Evolutionary conservation across 495 filamentous ascomycete genomes (phyloP), one percentile per base, ranked within the genome.

Genomic region (Xylaria bambusicola): DNA sequence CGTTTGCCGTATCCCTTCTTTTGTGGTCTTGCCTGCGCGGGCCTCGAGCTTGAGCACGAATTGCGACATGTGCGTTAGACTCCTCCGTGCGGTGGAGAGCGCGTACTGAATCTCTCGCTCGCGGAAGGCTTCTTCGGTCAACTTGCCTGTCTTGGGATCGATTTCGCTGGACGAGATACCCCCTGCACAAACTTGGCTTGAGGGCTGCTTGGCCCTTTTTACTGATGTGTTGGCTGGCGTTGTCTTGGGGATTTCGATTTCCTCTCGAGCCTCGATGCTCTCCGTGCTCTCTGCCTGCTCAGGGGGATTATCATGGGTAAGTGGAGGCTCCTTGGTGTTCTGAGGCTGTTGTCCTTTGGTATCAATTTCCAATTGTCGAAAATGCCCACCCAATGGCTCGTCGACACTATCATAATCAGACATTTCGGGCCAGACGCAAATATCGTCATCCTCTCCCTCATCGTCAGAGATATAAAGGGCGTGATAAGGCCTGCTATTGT

Each of bases 1-100:
- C 6, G 67, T 70, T 6, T 59, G 55, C 26, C 61, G 61, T 7
- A 70, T 66, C 0, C 62, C 61, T 31, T 70, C 65, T 15, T 70
- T 70, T 15, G 65, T 60, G 7, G 64, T 36, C 18, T 68, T 68
- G 6, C 65, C 67, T 8, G 67, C 56, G 5, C 67, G 65, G 15
- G 56, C 62, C 33, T 70, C 67, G 7, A 68, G 24, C 31, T 70
- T 70, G 4, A 70, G 56, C 15, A 68, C 40, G 49, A 66, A 68
- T 46, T 70, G 67, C 4, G 62, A 65, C n/a, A 64, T 26, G 15
- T 58, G 56, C 0, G 67, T 70, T 13, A 70, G 41, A 18, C 64
- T 68, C 8, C 56, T 53, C 6, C 58, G 60, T 6, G 61, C 38
- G 2, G 61, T 54, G 0, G 62, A 58, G 1, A 70, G 46, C 17